These are phyloP conservation scores for Sporisorium iseilematis-ciliati DNA, from an alignment of 1,284 basidiomycete species.

Conservation along the genomic window DNA sequence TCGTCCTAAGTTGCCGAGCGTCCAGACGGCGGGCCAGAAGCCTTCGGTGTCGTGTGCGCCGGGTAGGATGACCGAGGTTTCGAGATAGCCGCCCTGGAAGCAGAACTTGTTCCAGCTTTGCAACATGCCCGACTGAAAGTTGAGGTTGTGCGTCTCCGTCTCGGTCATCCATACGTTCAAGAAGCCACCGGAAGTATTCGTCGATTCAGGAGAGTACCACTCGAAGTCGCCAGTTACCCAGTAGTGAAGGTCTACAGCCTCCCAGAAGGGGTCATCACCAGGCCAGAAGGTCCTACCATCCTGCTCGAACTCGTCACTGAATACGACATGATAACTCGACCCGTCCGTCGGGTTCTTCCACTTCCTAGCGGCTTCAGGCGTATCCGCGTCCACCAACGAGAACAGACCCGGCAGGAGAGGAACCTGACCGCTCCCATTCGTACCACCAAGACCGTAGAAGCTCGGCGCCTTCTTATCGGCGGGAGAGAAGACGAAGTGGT, in stretches of 20 bases:
- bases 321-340: slow-evolving; percentile 73
- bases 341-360: slow-evolving; percentile 33
- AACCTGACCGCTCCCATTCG: slow-evolving; percentile 60
- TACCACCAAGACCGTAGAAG: slow-evolving; percentile 77
- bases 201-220: slow-evolving; percentile 65
- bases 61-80: slow-evolving; percentile 44
- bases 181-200: slow-evolving; percentile 55
- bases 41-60: slow-evolving; percentile 64
- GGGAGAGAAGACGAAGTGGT: not conserved
- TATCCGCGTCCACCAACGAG: slow-evolving; percentile 59
- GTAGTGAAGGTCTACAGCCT: slow-evolving; percentile 58
- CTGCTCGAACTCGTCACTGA: slow-evolving; percentile 78
- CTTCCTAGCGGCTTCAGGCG: slow-evolving; percentile 10
- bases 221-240: slow-evolving; percentile 58
- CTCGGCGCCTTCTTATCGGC: not conserved
- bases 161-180: slow-evolving; percentile 55
- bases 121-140: slow-evolving; percentile 62
- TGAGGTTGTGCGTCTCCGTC: slow-evolving; percentile 53
- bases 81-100: slow-evolving; percentile 64
- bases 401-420: slow-evolving; percentile 12
- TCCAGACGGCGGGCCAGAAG: slow-evolving; percentile 71
- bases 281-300: slow-evolving; percentile 75
- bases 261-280: slow-evolving; percentile 66
- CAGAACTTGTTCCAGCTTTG: slow-evolving; percentile 67
- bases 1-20: slow-evolving; percentile 57